Percentiles rank a stretch among this genome's conserved stretches.
Evolutionary conservation across 1,284 basidiomycete species (phyloP).

Genomic region (Cutaneotrichosporon sp.): DNA sequence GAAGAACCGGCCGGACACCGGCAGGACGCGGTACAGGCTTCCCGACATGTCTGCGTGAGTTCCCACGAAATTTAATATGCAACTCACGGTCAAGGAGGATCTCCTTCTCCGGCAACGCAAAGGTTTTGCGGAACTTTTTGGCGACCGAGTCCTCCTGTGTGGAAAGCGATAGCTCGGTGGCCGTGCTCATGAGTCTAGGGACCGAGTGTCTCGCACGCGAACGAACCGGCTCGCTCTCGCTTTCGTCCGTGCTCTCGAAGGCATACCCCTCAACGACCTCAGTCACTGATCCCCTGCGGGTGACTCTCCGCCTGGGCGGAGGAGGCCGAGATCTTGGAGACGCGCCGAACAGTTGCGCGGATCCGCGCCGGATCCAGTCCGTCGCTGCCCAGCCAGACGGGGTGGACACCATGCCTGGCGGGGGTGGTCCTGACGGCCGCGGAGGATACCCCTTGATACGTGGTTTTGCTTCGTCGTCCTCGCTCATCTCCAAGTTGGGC

Average conservation of each 20-base stretch:
- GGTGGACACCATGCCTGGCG: conserved; percentile 31
- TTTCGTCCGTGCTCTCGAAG: conserved; percentile 19
- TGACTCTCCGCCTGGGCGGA: conserved; percentile 9
- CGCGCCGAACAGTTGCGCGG: conserved; percentile 38
- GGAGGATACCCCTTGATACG: conserved; percentile 41
- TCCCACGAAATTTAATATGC: not conserved
- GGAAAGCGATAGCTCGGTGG: conserved; percentile 16
- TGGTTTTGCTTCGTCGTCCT: conserved; percentile 14
- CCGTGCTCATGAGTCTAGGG: not conserved
- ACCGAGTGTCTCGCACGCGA: not conserved
- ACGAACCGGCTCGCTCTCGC: conserved; percentile 14
- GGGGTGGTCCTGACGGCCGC: conserved; percentile 36
- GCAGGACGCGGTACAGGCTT: conserved; percentile 79
- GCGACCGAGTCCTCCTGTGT: conserved; percentile 30
- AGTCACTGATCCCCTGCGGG: conserved; percentile 24
- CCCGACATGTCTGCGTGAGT: conserved; percentile 71
- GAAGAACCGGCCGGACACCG: conserved; percentile 79
- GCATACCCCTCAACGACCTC: conserved; percentile 29
- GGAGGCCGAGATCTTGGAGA: conserved; percentile 18
- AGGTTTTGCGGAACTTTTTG: conserved; percentile 66
- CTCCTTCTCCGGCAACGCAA: conserved; percentile 84
- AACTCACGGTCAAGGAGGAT: conserved; percentile 76
- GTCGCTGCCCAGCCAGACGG: conserved; percentile 29
- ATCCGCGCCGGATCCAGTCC: conserved; percentile 46
- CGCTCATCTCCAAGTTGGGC: conserved; percentile 9